Conservation (phyloP, 106 monocot genomes). For the Agapanthus africanus region DNA sequence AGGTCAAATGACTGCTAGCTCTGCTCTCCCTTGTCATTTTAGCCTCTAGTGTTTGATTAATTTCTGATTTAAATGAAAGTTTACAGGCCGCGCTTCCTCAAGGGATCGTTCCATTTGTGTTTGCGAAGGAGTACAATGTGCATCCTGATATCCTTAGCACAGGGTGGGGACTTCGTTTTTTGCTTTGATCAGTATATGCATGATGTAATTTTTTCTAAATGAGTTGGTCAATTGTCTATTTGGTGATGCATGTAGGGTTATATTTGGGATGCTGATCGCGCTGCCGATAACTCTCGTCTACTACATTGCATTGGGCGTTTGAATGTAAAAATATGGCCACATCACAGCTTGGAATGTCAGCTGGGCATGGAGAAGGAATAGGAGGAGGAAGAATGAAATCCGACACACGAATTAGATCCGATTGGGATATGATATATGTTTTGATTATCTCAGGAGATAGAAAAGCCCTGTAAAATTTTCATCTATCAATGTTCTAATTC, state of each 20-base stretch:
- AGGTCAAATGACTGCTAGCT: slow-evolving; percentile 34
- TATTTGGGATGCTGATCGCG: slow-evolving; percentile 53
- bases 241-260: slow-evolving; percentile 18
- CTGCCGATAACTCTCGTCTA: slow-evolving; percentile 38
- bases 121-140: slow-evolving; percentile 93
- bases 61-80: not conserved
- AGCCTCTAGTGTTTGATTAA: not conserved
- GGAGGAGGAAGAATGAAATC: too few species aligned
- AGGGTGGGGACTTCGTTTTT: slow-evolving; percentile 36
- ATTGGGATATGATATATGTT: not conserved
- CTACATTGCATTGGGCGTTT: slow-evolving; percentile 36
- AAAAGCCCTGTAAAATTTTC: not conserved
- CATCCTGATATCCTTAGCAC: slow-evolving; percentile 91
- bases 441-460: not conserved
- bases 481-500: not conserved
- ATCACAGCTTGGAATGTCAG: too few species aligned
- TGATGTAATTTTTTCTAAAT: not conserved
- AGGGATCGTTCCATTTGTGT: slow-evolving; percentile 88
- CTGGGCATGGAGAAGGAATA: too few species aligned
- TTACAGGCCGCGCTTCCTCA: slow-evolving; percentile 84
- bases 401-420: not conserved
- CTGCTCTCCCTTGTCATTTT: not conserved
- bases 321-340: slow-evolving; percentile 4
- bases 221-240: not conserved
- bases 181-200: not conserved